Evolutionary conservation across 2,329 filamentous ascomycete species (phyloP).

Genomic region (Amauroascus niger): DNA sequence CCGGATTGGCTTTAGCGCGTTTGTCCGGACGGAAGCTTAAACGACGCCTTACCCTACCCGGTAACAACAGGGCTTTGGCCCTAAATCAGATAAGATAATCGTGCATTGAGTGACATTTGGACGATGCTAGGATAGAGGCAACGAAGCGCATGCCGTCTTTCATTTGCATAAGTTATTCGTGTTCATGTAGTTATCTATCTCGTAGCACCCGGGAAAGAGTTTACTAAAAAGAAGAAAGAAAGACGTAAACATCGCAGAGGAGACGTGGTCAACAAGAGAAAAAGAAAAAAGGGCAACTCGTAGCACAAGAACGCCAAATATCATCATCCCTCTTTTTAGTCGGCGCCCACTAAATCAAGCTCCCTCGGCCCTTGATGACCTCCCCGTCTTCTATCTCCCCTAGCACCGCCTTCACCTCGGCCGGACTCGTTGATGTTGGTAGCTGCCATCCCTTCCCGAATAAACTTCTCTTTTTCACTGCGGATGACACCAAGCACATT

Average conservation of each 20-base stretch:
- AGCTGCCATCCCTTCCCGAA: constrained; percentile 59
- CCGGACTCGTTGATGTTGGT: constrained; percentile 38
- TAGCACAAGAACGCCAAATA: constrained; percentile 11
- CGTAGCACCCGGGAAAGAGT: constrained; percentile 2
- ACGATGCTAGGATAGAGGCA: neutral
- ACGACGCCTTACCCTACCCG: neutral
- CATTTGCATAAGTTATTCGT: neutral
- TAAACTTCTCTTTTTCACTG: constrained; percentile 69
- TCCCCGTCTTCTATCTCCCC: constrained; percentile 26
- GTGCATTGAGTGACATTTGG: too few species aligned
- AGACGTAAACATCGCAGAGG: constrained; percentile 16
- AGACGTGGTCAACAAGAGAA: constrained; percentile 19
- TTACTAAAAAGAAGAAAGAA: neutral
- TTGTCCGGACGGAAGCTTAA: neutral
- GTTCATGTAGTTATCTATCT: constrained; percentile 10
- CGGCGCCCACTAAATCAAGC: constrained; percentile 29
- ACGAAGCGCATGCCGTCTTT: neutral
- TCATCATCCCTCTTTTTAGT: constrained; percentile 18
- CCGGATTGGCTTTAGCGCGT: constrained; percentile 1
- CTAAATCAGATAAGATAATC: constrained; percentile 13
- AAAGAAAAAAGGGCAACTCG: constrained; percentile 3
- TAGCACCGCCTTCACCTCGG: constrained; percentile 24
- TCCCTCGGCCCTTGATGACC: constrained; percentile 29
- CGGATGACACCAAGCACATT: constrained; percentile 69
- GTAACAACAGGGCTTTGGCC: neutral